Evolutionary conservation across 2,329 filamentous ascomycete species (phyloP), one percentile per base, ranked within the genome.

Genomic region (Hypoxylon sp.): DNA sequence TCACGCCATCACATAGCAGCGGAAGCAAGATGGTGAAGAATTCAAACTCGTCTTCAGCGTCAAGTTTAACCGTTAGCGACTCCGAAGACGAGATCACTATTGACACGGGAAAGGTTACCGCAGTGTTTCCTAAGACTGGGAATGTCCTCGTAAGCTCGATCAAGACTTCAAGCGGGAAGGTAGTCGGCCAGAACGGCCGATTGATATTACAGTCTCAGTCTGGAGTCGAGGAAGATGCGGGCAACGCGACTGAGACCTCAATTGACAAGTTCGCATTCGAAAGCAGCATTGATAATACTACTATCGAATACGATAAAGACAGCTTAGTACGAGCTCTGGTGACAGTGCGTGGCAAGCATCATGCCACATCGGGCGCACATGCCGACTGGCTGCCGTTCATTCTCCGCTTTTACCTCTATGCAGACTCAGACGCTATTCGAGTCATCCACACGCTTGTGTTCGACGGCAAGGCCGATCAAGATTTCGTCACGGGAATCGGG

Each of bases 321-420:
- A 80, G 73, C 37, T 73, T 78, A 2, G 77, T 79, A 0, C 83
- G 82, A 25, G 77, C 83, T 5, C 72, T 88, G 0, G 81, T 88
- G 14, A 87, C 80, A 0, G 73, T 81, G 8, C 71, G 75, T 1
- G 81, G 81, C 30, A 78, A 75, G 37, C 81, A 82, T 45, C 69
- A 78, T 11, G 69, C 77, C 1, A 70, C 56, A 3, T 65, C 65
- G 25, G 68, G 75, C 1, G 68, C 74, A 5, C 82, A 83, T 56
- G 77, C 75, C 1, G 77, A 82, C 14, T 88, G 84, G 84, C 77
- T 89, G 1, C 85, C 83, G 0, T 89, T 85, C 67, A 79, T 80
- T 2, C 69, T 87, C 1, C 82, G 87, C 1, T 88, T 89, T 68
- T 89, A 89, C 63, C 75, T 89, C 0, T 89, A 89, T 70, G 80